Base-by-base conservation (phyloP, 1,284 basidiomycete species). In the Apiotrichum akiyoshidainum region DNA sequence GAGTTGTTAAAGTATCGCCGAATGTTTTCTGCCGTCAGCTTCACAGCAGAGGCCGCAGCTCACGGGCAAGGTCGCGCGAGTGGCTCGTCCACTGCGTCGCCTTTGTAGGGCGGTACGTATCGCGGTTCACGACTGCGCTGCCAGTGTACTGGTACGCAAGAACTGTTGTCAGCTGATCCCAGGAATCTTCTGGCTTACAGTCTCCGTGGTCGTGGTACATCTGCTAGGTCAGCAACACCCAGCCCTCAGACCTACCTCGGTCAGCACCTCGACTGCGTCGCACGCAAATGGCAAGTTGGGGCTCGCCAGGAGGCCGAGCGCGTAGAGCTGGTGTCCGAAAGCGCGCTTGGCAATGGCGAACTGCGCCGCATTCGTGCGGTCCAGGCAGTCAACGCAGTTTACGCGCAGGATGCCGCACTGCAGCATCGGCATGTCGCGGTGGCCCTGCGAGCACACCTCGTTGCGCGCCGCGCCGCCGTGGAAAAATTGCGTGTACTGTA, bases 181-280 rank as follows among this genome's bases (percentile, higher is more conserved):
- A 10, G 31, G 31, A 22, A 11, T 19, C 5, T 6, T 1, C 17
- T 19, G 52, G 78, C 87, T 68, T 68, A 90, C 90, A 93, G 68
- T 96, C 92, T 1, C 92, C 92, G 68, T 94, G 91, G 74, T 96
- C 92, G 73, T 98, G 93, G 76, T 97, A 99, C 94, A 99, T 98
- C 78, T 72, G 52, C 5, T 3, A 5, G 11, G 50, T 56, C 40
- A 63, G 57, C 35, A 17, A 2, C 2, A 5, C 7, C 6, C 0
- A 45, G 21, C 7, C 13, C 5, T 1, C 16, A 26, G 3, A 44
- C 39, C 69, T 35, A 74, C 73, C 59, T 98, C 93, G 0, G 94
- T 99, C 65, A 99, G 76, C 85, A 99, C 94, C 74, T 96, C 92
- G 50, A 96, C 90, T 0, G 92, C 93, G 73, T 97, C 95, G 12